Evolutionary conservation across 768 basidiomycete species (phyloP).

Genomic region (Auricularia cornea): DNA sequence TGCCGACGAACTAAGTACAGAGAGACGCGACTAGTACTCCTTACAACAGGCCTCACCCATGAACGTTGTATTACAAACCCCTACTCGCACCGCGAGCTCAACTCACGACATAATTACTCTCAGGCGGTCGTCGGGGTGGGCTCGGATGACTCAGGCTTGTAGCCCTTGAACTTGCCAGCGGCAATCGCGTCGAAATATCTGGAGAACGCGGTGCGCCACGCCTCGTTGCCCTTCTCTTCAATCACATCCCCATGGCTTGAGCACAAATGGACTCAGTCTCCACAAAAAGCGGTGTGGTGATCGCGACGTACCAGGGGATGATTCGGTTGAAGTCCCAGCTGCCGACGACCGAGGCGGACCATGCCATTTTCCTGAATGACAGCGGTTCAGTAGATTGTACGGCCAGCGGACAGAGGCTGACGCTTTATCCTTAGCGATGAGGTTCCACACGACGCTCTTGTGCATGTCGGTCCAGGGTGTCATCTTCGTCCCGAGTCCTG

Average conservation of each 20-base stretch:
- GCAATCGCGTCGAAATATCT: neutral
- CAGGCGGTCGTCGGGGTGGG: too few relatives aligned
- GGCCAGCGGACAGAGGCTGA: conserved; percentile 12
- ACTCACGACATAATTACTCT: too few relatives aligned
- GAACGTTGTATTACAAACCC: too few relatives aligned
- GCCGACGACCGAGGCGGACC: conserved; percentile 30
- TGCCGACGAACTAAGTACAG: too few relatives aligned
- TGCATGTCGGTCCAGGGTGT: conserved; percentile 19
- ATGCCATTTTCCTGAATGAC: neutral
- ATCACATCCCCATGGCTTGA: conserved; percentile 43
- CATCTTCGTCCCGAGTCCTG: neutral
- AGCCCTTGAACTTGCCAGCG: neutral
- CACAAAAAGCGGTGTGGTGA: neutral
- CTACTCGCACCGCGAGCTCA: too few relatives aligned
- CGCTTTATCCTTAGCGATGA: conserved; percentile 22
- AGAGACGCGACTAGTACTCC: too few relatives aligned
- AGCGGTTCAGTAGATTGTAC: neutral
- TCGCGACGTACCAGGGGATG: conserved; percentile 59
- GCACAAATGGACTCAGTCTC: conserved; percentile 15
- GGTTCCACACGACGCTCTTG: neutral
- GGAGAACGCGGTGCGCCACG: conserved; percentile 39
- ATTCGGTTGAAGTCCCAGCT: conserved; percentile 69
- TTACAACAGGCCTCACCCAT: too few relatives aligned
- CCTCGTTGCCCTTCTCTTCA: conserved; percentile 48
- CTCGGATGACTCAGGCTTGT: neutral